Conservation (phyloP, 345 rosid genomes). For the Reutealis trisperma region DNA sequence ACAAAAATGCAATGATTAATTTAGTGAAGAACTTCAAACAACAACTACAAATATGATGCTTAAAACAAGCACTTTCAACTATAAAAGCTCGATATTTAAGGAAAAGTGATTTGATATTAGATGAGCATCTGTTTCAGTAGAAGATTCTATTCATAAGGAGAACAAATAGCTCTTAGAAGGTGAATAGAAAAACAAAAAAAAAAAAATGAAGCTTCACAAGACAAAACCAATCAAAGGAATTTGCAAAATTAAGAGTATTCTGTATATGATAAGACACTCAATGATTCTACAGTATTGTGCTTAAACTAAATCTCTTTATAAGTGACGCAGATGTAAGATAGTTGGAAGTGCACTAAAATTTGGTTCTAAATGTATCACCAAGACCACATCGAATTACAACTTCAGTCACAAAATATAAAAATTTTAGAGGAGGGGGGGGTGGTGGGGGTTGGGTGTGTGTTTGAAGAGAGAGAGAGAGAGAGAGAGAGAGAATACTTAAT, state of each 20-base stretch:
- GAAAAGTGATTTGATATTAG: not conserved
- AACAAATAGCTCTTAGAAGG: too few species aligned
- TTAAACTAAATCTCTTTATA: not conserved
- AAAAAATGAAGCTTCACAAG: not conserved
- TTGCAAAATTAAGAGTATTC: constrained; percentile 1
- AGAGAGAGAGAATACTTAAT: not conserved
- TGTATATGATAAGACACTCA: not conserved
- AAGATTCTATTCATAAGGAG: not conserved
- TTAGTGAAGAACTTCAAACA: not conserved
- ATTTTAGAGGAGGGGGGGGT: not conserved
- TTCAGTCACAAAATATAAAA: not conserved
- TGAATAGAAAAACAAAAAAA: too few species aligned
- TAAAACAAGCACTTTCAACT: not conserved
- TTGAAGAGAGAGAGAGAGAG: too few species aligned
- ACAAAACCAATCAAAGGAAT: not conserved
- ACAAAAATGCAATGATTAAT: not conserved
- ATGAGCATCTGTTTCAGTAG: too few species aligned
- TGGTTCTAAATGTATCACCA: not conserved
- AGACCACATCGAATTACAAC: not conserved
- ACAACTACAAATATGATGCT: not conserved
- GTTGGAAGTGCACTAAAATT: not conserved
- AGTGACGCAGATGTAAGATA: not conserved
- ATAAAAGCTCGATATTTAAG: too few species aligned
- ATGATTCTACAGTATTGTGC: not conserved
- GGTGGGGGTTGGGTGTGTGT: too few species aligned